A percentile compares a stretch with the other conserved stretches of the same genome.
These are phyloP conservation scores for Kazachstania taianensis DNA, from an alignment of 805 yeast species.

Conservation along the genomic window DNA sequence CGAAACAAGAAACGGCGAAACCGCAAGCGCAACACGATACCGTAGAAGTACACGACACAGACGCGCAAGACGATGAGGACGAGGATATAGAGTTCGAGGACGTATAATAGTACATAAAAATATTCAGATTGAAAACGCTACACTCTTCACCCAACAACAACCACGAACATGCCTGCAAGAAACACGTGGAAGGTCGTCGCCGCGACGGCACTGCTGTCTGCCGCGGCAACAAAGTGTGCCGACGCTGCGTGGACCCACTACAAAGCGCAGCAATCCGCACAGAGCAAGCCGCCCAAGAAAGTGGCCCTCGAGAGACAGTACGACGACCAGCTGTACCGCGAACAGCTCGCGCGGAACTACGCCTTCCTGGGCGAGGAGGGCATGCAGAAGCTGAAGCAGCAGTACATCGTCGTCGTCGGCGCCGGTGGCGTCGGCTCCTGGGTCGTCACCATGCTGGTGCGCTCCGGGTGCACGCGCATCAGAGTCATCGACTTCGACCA, in stretches of 20 bases:
- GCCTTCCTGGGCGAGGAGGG: slow-evolving; percentile 88
- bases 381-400: slow-evolving; percentile 56
- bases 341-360: slow-evolving; percentile 87
- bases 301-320: slow-evolving; percentile 17
- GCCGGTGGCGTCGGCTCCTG: slow-evolving; percentile 99
- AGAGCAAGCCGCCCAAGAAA: not conserved
- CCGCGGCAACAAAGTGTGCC: slow-evolving; percentile 23
- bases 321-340: slow-evolving; percentile 68
- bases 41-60: slow-evolving; percentile 13
- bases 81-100: slow-evolving; percentile 30
- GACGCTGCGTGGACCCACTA: slow-evolving; percentile 23
- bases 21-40: slow-evolving; percentile 2
- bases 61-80: slow-evolving; percentile 24
- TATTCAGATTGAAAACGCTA: not conserved
- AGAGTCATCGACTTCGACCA: slow-evolving; percentile 92
- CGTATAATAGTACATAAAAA: slow-evolving; percentile 10
- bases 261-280: slow-evolving; percentile 4
- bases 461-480: slow-evolving; percentile 78
- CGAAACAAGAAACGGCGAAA: slow-evolving; percentile 1
- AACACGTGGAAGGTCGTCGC: slow-evolving; percentile 24
- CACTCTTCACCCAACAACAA: not conserved
- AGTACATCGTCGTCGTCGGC: slow-evolving; percentile 73
- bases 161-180: too few species aligned
- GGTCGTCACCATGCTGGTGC: slow-evolving; percentile 81
- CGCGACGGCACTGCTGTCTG: slow-evolving; percentile 27